Base-by-base conservation (phyloP, 352 stramenopile species). In the Thraustochytrium striatum region DNA sequence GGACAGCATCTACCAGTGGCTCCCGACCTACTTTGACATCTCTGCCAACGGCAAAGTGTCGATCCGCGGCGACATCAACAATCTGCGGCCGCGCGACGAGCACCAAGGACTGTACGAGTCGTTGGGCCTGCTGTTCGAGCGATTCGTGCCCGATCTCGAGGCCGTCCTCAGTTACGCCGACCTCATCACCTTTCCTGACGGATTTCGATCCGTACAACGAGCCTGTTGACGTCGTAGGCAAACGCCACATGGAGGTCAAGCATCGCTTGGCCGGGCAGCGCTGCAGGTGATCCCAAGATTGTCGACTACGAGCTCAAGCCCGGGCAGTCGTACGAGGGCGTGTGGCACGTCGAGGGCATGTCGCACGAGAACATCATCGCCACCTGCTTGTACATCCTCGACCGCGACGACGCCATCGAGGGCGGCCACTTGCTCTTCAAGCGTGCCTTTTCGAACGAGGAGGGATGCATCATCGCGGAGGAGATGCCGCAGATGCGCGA, bases 271-370 rank as follows among this genome's bases (percentile, higher is more conserved):
- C n/a, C 53, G 72, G 5, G 36, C 28, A 5, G 59, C 50, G 8
- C 36, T 82, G 5, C 73, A 82, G 35, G 73, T 82, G 57, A 75
- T 75, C 68, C 57, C 39, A 84, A 83, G 59, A 83, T 83, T 7
- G 78, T 82, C 1, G 80, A 83, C 53, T 84, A 84, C 43, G 78
- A 84, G 44, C 36, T 83, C 16, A 44, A 25, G 1, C 21, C 78
- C 3, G 78, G 55, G 2, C 5, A 83, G 28, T 52, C n/a, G 2
- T 84, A 83, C 28, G 58, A 83, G 9, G 79, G 79, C 32, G 61
- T 81, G 30, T 83, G 80, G 80, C 78, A 83, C 44, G 80, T 83
- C 19, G 78, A 83, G 41, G 80, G 80, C n/a, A 83, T 83, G 79
- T 61, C 43, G n/a, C 79, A 83, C 61, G 79, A 83, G 78, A 52